Percentiles rank a stretch among this genome's conserved stretches.
Conservation (phyloP, 805 yeast genomes). For the Monosporozyma servazzii region DNA sequence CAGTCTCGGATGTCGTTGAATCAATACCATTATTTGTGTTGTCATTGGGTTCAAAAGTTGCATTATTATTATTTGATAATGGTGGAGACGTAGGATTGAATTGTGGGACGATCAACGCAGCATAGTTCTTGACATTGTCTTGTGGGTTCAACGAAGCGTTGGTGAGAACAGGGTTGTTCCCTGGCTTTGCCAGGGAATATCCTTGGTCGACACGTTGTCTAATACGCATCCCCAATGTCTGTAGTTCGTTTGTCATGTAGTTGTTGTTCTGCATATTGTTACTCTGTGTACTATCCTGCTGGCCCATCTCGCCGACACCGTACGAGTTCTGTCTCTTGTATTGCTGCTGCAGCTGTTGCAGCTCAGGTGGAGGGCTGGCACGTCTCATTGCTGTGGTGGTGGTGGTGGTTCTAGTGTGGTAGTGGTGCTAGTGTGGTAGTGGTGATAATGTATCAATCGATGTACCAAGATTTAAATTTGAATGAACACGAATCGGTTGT, state of each 20-base stretch:
- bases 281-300: background rate
- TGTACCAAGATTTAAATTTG: no score
- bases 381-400: background rate
- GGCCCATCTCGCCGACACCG: background rate
- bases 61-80: background rate
- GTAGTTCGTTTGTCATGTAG: slow-evolving; percentile 31
- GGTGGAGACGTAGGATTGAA: slow-evolving; percentile 5
- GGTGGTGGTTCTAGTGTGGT: no score
- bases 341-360: background rate
- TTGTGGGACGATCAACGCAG: slow-evolving; percentile 20
- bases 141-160: slow-evolving; percentile 2
- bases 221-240: slow-evolving; percentile 61
- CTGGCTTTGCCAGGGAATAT: slow-evolving; percentile 24
- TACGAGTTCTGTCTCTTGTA: background rate
- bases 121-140: slow-evolving; percentile 15
- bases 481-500: no score
- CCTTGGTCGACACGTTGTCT: slow-evolving; percentile 61
- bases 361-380: background rate
- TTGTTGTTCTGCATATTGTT: slow-evolving; percentile 15
- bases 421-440: no score
- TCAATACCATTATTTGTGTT: background rate
- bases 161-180: background rate
- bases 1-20: background rate
- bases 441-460: no score
- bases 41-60: background rate